A percentile compares a stretch with the other conserved stretches of the same genome.
phyloP scores from a whole-genome alignment of 768 basidiomycete genomes.

The Leucosporidium scottii region DNA sequence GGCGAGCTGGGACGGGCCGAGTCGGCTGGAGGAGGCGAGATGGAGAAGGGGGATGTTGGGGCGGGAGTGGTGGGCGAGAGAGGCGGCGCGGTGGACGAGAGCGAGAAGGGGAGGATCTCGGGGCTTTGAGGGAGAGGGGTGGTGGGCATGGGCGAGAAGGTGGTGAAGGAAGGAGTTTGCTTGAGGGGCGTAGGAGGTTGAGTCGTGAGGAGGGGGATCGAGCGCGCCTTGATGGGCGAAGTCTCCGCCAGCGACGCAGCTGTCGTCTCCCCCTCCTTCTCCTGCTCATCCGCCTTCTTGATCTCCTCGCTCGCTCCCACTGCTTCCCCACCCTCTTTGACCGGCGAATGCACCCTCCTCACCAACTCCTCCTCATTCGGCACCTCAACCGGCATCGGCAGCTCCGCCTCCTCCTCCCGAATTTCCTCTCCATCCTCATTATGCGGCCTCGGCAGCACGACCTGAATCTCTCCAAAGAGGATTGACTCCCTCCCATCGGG shows the following conservation, averaged over 20 bases:
- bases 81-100: not conserved
- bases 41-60: too few relatives aligned
- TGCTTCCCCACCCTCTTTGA: too few relatives aligned
- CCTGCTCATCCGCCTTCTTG: not conserved
- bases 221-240: not conserved
- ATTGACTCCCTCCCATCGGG: constrained; percentile 27
- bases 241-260: not conserved
- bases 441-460: constrained; percentile 19
- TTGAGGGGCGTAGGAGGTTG: constrained; percentile 25
- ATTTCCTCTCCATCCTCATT: too few relatives aligned
- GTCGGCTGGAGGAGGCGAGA: too few relatives aligned
- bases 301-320: not conserved
- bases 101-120: not conserved
- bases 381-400: too few relatives aligned
- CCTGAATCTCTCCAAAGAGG: constrained; percentile 31
- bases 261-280: not conserved
- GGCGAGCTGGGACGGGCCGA: too few relatives aligned
- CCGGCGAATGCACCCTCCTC: not conserved
- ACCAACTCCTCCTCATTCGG: not conserved
- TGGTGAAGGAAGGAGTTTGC: not conserved
- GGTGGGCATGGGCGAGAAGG: not conserved
- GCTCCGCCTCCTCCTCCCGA: too few relatives aligned
- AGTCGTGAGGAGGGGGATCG: constrained; percentile 19
- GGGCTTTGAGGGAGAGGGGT: not conserved
- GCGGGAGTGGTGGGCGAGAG: not conserved